Base-by-base conservation (phyloP, 345 rosid genomes). In the Ceriops zippeliana region DNA sequence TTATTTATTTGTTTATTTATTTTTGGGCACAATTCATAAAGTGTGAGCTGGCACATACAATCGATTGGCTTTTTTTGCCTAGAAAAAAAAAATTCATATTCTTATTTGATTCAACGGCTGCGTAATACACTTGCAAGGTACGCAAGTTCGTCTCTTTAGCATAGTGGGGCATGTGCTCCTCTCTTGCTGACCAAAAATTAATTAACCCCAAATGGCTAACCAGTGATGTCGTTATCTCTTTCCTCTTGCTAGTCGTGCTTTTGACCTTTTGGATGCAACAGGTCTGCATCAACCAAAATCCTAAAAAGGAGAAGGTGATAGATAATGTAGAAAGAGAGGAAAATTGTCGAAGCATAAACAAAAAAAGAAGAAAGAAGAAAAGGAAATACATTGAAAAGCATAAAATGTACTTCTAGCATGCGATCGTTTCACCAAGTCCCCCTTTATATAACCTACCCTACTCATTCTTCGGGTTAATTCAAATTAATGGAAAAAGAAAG, bases 221-320 rank as follows among this genome's bases (percentile, higher is more conserved):
- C 35, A 46, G 47, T 47, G 51, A 32, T 22, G 6, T 10, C 61
- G 58, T 61, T 49, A 63, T 56, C 52, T 34, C 47, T 62, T 46
- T 35, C 21, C 52, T 67, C 58, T 52, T 19, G 49, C 57, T 52
- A 38, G 66, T 75, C 2, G 22, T 34, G 58, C 56, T 70, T 82
- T 82, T 74, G 73, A 69, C 81, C 81, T 74, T 74, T 71, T 69
- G 76, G 72, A 77, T 58, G 53, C 42, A 77, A 79, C 68, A 79
- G 78, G 42, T 22, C 49, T 42, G 49, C 49, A 3, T 42, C 49
- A 42, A 42, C 17, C 31, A 74, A 75, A 75, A 68, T 63, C 80
- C 70, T 21, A 58, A 69, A 69, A 27, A 2, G 46, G 75, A 28
- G 31, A 63, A 74, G 74, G 46, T 13, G 35, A 54, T 22, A 1